Base-by-base conservation (phyloP, 768 basidiomycete species). In the Xerocomellus amylosporus region DNA sequence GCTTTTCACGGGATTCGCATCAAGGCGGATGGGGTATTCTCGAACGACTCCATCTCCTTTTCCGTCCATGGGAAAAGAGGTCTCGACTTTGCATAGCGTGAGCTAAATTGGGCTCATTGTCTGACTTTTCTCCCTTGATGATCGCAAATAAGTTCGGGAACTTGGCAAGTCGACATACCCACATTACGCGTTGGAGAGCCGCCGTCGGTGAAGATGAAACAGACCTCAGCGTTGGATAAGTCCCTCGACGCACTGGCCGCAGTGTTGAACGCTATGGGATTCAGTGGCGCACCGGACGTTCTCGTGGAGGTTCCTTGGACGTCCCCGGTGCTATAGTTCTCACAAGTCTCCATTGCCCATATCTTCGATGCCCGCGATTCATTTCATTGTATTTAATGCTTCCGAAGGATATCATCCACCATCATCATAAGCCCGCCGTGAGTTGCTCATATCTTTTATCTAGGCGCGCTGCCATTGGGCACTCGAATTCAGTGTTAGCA, bases 91-190 rank as follows among this genome's bases (percentile, higher is more conserved):
- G 55, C 43, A 54, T 38, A 38, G 52, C 50, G 17, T 33, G 13
- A n/a, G 14, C 51, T 40, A 58, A 58, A 34, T 56, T 12, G 8
- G 33, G 44, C 17, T 42, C 40, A 7, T 19, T 42, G n/a, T 26
- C 48, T 48, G 48, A 49, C 51, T 15, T 7, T 36, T 6, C 22
- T 30, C 43, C 64, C 64, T 51, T 64, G 28, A 61, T 61, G 62
- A 56, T 53, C 62, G 56, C 56, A 55, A 46, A 20, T 8, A 38
- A 34, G 9, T 14, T 48, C 2, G 22, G 28, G 14, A 33, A 24
- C 38, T 37, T 33, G 40, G 9, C 41, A 39, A 36, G 33, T 46
- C 20, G 31, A 24, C 36, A 15, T n/a, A 17, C 14, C 6, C 22
- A 4, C 46, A 34, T 42, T 41, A 41, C 13, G 17, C 13, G 34